Evolutionary conservation across 1,284 basidiomycete genomes (phyloP), one percentile per base, ranked within the genome.

Genomic region (Melampsora americana): DNA sequence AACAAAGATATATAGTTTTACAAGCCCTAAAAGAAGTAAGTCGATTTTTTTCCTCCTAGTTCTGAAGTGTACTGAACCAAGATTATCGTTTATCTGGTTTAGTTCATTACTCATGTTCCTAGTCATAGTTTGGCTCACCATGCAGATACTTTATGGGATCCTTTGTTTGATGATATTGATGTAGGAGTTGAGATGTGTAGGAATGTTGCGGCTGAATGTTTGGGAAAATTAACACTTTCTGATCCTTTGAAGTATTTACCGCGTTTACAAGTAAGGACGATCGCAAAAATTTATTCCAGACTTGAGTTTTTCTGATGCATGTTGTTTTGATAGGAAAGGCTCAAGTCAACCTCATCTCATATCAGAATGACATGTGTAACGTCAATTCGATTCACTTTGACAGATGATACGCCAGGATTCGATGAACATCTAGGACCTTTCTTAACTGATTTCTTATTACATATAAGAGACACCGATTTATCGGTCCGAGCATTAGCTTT

Each of bases 141-240:
- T 46, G 92, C 94, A 1, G 92, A 95, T 72, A 84, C 87, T 23
- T 87, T 98, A 14, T 99, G 96, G 96, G 86, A 86, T 3, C 93
- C 95, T 0, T 86, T 95, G 20, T 95, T 96, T 82, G 88, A 91
- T 80, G 90, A 91, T 78, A 87, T 91, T 18, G 77, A 74, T 61
- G 60, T 78, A 23, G 81, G 82, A 66, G 93, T 96, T 79, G 95
- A 98, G 83, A 92, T 90, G 3, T 91, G 92, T 2, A 86, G 95
- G 73, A 97, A 95, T 82, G 92, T 98, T 76, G 93, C 93, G 44
- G 94, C 95, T 62, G 95, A 96, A 26, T 99, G 95, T 82, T 87
- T 99, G 23, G 96, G 95, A 64, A 95, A 97, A 83, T 86, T 99
- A 59, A 95, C 94, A 0, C 92, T 91, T 0, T 92, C 92, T 0